phyloP scores from a whole-genome alignment of 345 rosid genomes.

The Populus ilicifolia region DNA sequence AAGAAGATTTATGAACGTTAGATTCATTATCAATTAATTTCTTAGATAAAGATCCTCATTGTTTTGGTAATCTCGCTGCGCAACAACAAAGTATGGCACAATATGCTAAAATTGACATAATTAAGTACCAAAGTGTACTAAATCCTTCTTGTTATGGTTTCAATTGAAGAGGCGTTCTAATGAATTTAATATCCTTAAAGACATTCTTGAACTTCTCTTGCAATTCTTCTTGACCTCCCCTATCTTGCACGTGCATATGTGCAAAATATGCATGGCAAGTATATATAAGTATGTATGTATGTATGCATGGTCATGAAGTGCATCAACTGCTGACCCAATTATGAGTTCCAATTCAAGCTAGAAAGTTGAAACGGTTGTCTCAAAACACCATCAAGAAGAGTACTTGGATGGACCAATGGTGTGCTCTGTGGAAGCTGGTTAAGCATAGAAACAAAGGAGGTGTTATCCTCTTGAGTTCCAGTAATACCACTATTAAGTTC shows the following conservation, averaged over 20 bases:
- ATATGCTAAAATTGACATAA: background rate
- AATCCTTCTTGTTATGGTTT: background rate
- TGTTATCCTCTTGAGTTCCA: constrained; percentile 27
- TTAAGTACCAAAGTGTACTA: background rate
- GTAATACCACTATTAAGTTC: constrained; percentile 36
- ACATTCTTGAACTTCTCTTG: background rate
- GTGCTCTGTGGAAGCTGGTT: constrained; percentile 54
- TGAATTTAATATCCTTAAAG: background rate
- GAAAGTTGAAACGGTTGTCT: constrained; percentile 61
- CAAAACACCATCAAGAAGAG: constrained; percentile 46
- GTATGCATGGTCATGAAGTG: background rate
- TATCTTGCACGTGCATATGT: background rate
- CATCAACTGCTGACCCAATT: background rate
- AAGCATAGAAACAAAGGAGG: constrained; percentile 58
- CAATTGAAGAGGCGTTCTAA: background rate
- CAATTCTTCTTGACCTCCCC: background rate
- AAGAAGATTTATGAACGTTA: background rate
- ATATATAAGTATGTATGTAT: background rate
- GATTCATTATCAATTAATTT: background rate
- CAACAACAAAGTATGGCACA: background rate
- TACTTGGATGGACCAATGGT: constrained; percentile 36
- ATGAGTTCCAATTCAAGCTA: constrained; percentile 35
- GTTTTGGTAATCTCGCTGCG: background rate
- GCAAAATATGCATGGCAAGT: background rate
- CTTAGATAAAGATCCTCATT: background rate